Evolutionary conservation across 805 yeast genomes (phyloP), one percentile per base, ranked within the genome.

Genomic region (Lipomyces yamanashiensis): DNA sequence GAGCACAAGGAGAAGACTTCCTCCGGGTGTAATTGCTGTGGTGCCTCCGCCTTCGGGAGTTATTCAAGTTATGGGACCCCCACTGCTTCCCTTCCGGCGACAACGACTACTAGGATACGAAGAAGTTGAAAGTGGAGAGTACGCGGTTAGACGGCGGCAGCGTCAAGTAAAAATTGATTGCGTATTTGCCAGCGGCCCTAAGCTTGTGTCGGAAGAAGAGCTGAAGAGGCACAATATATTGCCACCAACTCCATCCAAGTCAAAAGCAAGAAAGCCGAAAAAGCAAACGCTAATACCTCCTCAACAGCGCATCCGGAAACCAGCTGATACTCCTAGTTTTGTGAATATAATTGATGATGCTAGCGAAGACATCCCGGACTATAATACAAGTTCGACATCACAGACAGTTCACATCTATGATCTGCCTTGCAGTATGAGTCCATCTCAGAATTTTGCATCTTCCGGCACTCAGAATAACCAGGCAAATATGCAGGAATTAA

Each of bases 21-120:
- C 69, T 36, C 56, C 61, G 3, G 69, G 68, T 13, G 51, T 65
- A 12, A 65, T 66, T 17, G 69, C 68, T 12, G 55, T 64, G 17
- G 66, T 64, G 7, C 63, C 67, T 2, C 61, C 66, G 21, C 40
- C 45, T 13, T 28, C 39, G 8, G 65, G 59, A 7, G 59, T 53
- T 5, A 21, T 54, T 12, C 62, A 52, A 39, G 50, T 57, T 7
- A 40, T 49, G 58, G 59, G 54, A 12, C 64, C 63, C 7, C 62
- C 60, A 3, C 50, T 49, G 5, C 47, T 41, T 12, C 59, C 52
- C 10, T 19, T 34, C 10, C 44, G 37, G 21, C 62, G 63, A 13
- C 53, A 40, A 7, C 49, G 53, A 28, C 5, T 37, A n/a, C 19
- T 48, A 28, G 60, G 41, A 17, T 51, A 56, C 19, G 56, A 28